Base-by-base conservation (phyloP, 2,329 filamentous ascomycete species). In the Laburnicola sp. region DNA sequence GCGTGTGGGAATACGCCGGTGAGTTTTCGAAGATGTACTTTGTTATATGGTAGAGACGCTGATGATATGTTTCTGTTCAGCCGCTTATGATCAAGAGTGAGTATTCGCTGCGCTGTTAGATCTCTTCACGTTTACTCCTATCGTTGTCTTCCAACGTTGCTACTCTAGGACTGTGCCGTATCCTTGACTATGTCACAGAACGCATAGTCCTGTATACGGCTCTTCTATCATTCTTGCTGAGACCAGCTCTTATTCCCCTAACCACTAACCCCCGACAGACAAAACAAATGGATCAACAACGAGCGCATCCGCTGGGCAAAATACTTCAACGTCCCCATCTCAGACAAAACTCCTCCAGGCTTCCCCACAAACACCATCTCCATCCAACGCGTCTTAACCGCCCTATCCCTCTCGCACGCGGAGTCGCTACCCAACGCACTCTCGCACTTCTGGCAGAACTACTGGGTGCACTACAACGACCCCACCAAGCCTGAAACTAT, bases 201-300 rank as follows among this genome's bases (percentile, higher is more conserved):
- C 16, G 16, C 16, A 16, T 16, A 16, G 16, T 16, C 16, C 16
- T 16, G 16, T 16, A 16, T 16, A 16, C 16, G 16, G 16, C 16
- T 16, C 16, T 16, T 16, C 16, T 16, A 16, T 16, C 16, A 16
- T 16, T 16, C 16, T 16, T 16, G 16, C 9, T 35, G 31, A 26
- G 7, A 10, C 27, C 22, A 34, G n/a, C 26, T n/a, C 8, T 8
- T 16, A 34, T 6, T 16, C 22, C 11, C 23, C 30, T 10, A 2
- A 27, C 8, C 39, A 23, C 54, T 63, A 42, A 62, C 54, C 36
- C 30, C 9, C 9, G 16, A 30, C 54, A 83, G 82, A 86, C 71
- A 86, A 86, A 78, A 78, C 62, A 75, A 77, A 68, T 86, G 80
- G 78, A 81, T 84, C 51, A 65, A 75, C 31, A 47, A 51, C 9